A percentile compares a stretch with the other conserved stretches of the same genome.
Conservation (phyloP, 2,329 filamentous ascomycete genomes). For the Aspergillus neotritici region DNA sequence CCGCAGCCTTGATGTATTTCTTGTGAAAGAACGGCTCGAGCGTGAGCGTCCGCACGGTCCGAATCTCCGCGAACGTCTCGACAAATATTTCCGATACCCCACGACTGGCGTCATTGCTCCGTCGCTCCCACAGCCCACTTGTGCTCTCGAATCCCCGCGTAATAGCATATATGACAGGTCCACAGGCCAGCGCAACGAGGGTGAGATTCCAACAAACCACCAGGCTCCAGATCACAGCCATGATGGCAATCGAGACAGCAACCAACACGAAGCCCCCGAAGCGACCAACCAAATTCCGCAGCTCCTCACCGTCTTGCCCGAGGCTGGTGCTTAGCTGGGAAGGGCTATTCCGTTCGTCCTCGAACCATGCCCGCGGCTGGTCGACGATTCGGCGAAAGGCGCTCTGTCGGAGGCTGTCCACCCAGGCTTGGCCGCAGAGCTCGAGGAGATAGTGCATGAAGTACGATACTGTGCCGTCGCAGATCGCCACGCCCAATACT, state of each 20-base stretch:
- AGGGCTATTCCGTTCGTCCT: slow-evolving; percentile 59
- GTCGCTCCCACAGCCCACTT: slow-evolving; percentile 66
- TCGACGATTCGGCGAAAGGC: slow-evolving; percentile 65
- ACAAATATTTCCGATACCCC: slow-evolving; percentile 58
- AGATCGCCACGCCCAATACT: slow-evolving; percentile 61
- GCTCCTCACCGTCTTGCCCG: slow-evolving; percentile 79
- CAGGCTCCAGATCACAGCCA: slow-evolving; percentile 71
- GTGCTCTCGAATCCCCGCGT: slow-evolving; percentile 61
- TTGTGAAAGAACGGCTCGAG: slow-evolving; percentile 65
- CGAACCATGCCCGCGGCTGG: slow-evolving; percentile 76
- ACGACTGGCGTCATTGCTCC: slow-evolving; percentile 59
- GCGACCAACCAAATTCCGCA: slow-evolving; percentile 72
- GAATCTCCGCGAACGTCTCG: slow-evolving; percentile 73
- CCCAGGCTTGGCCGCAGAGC: slow-evolving; percentile 66
- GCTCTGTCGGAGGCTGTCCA: slow-evolving; percentile 62
- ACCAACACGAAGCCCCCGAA: slow-evolving; percentile 68
- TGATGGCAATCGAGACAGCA: slow-evolving; percentile 59
- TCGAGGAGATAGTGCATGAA: slow-evolving; percentile 68
- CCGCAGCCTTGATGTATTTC: slow-evolving; percentile 55
- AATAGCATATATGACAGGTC: slow-evolving; percentile 61
- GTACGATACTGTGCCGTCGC: slow-evolving; percentile 62
- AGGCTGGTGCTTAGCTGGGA: slow-evolving; percentile 63
- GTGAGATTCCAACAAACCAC: slow-evolving; percentile 73
- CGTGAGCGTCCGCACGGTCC: slow-evolving; percentile 68
- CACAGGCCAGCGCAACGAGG: slow-evolving; percentile 64